Percentiles rank a stretch among this genome's conserved stretches.
phyloP scores from a whole-genome alignment of 176 grass and related monocot species.

The Triticum dicoccoides region DNA sequence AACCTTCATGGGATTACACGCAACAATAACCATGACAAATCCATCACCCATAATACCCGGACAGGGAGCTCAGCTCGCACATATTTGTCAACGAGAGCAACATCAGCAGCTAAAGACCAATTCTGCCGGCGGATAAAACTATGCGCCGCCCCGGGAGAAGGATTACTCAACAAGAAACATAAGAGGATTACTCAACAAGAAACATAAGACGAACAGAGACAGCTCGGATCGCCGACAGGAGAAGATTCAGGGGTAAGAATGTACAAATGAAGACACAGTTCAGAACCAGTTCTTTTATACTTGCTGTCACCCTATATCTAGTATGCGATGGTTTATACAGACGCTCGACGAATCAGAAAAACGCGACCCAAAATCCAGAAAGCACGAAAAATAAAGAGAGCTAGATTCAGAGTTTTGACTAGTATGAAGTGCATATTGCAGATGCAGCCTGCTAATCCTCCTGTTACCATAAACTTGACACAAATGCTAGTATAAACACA shows the following conservation, averaged over 20 bases:
- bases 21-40: not conserved
- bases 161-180: too few species aligned
- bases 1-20: not conserved
- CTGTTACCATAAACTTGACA: not conserved
- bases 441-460: not conserved
- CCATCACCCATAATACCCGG: not conserved
- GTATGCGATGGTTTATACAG: constrained; percentile 23
- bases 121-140: constrained; percentile 8
- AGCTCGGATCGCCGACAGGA: not conserved
- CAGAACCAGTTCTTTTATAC: not conserved
- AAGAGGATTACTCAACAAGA: not conserved
- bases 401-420: not conserved
- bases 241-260: not conserved
- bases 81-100: constrained; percentile 5
- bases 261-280: not conserved
- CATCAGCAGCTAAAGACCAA: not conserved
- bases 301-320: constrained; percentile 11
- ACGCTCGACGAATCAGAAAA: not conserved
- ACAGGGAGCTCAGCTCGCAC: too few species aligned
- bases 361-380: not conserved
- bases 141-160: not conserved
- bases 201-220: not conserved
- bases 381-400: not conserved
- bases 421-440: not conserved
- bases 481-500: not conserved